Evolutionary conservation across 345 rosid genomes (phyloP), one percentile per base, ranked within the genome.

Genomic region (Cardamine occulta): DNA sequence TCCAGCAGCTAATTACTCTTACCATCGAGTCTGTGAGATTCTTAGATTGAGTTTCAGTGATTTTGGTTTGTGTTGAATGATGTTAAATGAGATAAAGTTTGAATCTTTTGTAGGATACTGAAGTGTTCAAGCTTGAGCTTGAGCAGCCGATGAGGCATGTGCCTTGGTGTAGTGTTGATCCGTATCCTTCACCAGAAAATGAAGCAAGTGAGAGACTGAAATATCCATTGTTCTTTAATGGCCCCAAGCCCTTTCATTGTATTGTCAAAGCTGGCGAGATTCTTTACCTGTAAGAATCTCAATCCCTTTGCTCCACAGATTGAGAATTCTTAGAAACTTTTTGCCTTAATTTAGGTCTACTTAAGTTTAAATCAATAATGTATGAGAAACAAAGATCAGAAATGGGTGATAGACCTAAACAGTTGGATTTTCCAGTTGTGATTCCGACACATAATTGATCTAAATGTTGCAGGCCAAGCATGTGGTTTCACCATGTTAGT

Each of bases 401-500:
- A 32, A 1, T 32, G 9, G 37, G 37, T 32, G 37, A 32, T 32
- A 32, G 37, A 32, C 8, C 37, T 32, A 32, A 0, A 32, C 8
- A 7, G 2, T 32, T 7, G 9, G 39, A 35, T 35, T 35, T 32
- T 35, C 3, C 39, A 35, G 11, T 8, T 2, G 3, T 35, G 39
- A 35, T 64, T 68, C 19, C 2, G 26, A 17, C 3, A 35, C 11
- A 51, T 52, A 71, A 69, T 21, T 32, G 48, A 56, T 66, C 52
- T 70, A 40, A 32, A 65, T 78, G 44, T 70, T 79, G 81, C 83
- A 93, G 98, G 85, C 98, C 96, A 68, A 94, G 98, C 66, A 91
- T 91, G 97, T 90, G 96, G 98, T 94, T 90, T 83, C 97, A 94
- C 86, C 95, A 94, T 80, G 97, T 94, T 47, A 84, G 89, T 49